These are phyloP conservation scores for Obba rivulosa DNA, from an alignment of 768 basidiomycete species.

Conservation along the genomic window DNA sequence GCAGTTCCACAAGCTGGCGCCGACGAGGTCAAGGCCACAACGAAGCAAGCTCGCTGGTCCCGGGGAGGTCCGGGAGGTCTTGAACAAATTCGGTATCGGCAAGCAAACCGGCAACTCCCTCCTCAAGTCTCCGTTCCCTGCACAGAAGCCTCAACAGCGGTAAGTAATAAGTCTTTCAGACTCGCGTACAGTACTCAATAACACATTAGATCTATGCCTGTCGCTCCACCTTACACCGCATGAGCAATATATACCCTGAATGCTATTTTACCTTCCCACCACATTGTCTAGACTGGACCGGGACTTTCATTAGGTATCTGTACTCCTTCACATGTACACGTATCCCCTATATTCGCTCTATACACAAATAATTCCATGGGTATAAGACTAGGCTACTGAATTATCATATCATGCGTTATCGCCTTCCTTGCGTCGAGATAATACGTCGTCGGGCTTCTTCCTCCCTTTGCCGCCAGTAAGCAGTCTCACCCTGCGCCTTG, in stretches of 20 bases:
- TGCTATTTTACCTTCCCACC: not conserved
- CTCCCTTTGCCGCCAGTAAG: conserved; percentile 82
- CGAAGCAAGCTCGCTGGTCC: conserved; percentile 44
- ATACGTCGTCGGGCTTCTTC: conserved; percentile 59
- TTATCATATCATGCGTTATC: conserved; percentile 1
- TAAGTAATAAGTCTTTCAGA: conserved; percentile 16
- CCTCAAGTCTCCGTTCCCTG: conserved; percentile 69
- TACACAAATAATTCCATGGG: too few relatives aligned
- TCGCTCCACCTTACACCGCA: conserved; percentile 31
- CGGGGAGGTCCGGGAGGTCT: conserved; percentile 74
- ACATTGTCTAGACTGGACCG: not conserved
- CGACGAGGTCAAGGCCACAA: conserved; percentile 51
- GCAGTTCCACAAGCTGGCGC: conserved; percentile 38
- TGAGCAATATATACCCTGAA: conserved; percentile 6
- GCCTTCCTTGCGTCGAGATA: conserved; percentile 12
- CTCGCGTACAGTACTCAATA: not conserved
- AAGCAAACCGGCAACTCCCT: conserved; percentile 56
- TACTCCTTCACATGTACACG: not conserved
- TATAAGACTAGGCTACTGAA: not conserved
- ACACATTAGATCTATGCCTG: conserved; percentile 11
- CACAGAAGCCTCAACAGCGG: conserved; percentile 42
- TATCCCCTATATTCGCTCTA: too few relatives aligned
- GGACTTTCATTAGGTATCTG: not conserved
- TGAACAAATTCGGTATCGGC: conserved; percentile 80
- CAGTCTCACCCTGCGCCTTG: conserved; percentile 81